Percentiles rank a stretch among this genome's conserved stretches.
These are phyloP conservation scores for Luzula sylvatica DNA, from an alignment of 176 grass and related monocot genomes.

Conservation along the genomic window DNA sequence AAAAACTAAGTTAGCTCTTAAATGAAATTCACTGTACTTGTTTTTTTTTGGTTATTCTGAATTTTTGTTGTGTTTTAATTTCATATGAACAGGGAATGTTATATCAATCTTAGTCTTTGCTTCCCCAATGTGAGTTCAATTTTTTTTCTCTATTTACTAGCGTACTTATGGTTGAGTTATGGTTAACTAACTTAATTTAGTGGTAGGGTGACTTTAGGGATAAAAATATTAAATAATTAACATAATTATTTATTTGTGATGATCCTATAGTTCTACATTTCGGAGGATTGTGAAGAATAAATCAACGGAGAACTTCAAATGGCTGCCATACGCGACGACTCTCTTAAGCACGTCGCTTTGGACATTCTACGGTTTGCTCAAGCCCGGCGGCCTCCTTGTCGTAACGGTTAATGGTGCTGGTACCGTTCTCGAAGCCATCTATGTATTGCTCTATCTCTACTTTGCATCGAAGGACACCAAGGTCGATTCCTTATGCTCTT, in stretches of 20 bases:
- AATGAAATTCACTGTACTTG: too few relatives aligned
- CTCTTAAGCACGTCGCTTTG: constrained; percentile 63
- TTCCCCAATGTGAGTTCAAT: constrained; percentile 51
- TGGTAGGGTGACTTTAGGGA: not conserved
- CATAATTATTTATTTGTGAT: not conserved
- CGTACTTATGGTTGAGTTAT: not conserved
- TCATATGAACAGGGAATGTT: constrained; percentile 45
- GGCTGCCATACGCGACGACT: constrained; percentile 61
- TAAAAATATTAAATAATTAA: not conserved
- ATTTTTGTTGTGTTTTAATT: not conserved
- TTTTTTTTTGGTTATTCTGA: too few relatives aligned
- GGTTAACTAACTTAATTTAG: not conserved
- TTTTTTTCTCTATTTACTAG: not conserved
- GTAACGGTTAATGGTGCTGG: constrained; percentile 68
- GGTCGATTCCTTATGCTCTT: not conserved
- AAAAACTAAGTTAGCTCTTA: too few relatives aligned
- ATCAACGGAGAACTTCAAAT: constrained; percentile 61
- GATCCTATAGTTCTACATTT: constrained; percentile 41
- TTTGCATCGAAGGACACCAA: constrained; percentile 44
- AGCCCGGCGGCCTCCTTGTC: constrained; percentile 60
- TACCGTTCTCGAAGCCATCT: constrained; percentile 34
- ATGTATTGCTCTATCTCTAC: constrained; percentile 46
- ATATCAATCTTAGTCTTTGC: constrained; percentile 77
- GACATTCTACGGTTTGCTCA: constrained; percentile 63
- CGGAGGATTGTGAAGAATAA: constrained; percentile 46